Base-by-base conservation (phyloP, 495 filamentous ascomycete genomes). In the Neurospora terricola region DNA sequence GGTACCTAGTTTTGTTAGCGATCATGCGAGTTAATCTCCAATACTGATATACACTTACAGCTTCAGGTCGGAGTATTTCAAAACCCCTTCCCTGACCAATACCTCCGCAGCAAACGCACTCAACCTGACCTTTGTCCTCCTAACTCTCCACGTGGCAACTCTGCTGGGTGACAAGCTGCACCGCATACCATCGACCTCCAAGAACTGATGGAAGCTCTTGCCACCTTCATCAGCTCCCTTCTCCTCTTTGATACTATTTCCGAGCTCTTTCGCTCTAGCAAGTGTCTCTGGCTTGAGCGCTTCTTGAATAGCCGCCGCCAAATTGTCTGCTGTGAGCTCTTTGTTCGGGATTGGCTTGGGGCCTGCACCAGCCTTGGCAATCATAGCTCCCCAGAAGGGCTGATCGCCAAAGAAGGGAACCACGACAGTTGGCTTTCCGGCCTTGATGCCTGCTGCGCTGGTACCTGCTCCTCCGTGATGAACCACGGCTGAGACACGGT, bases 381-480 rank as follows among this genome's bases (percentile, higher is more conserved):
- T 87, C 86, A 95, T 92, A 2, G 87, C 82, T 21, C 92, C 93
- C 93, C 93, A 95, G 74, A 94, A 95, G 2, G 91, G 90, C 77
- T 95, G 92, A 72, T 95, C 93, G 5, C 93, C 93, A 76, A 96
- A 95, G 82, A 96, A 96, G 0, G 93, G 93, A 10, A 96, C 88
- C 34, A 96, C 86, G 2, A 92, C 86, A 0, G 93, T 94, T 4
- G 93, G 92, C 42, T 87, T 86, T 1, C 90, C 91, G 0, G 85
- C 80, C 4, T 88, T 84, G 68, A 96, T 88, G 5, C 93, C 92
- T 3, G 89, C 89, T 3, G 93, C 93, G 11, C 91, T 94, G 11
- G 93, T 95, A 37, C 93, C 93, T 8, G 93, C 93, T 38, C 93
- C 93, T 40, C 93, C 93, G 73, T 94, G 93, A 72, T 96, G 93